Evolutionary conservation across 2,329 filamentous ascomycete genomes (phyloP).

Genomic region (Sclerotinia nivalis): DNA sequence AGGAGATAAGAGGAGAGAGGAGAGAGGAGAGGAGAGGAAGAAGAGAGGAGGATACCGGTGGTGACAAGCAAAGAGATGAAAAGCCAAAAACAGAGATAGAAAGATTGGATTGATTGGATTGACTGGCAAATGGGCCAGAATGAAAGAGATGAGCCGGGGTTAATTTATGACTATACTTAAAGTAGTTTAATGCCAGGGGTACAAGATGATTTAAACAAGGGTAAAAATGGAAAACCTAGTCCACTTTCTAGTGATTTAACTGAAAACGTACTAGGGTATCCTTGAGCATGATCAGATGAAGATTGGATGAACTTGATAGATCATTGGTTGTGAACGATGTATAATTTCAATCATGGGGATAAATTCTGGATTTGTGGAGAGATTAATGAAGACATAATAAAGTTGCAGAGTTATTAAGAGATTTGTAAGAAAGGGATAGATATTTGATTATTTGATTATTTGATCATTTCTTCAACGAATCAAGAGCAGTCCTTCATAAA

Average conservation of each 20-base stretch:
- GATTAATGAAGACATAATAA: background rate
- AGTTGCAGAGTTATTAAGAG: too few species aligned
- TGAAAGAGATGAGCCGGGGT: background rate
- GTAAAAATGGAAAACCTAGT: background rate
- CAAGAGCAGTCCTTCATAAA: too few species aligned
- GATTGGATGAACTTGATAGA: constrained; percentile 14
- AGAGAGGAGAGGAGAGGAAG: background rate
- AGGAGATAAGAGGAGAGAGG: constrained; percentile 19
- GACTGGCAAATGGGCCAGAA: constrained; percentile 9
- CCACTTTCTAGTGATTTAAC: background rate
- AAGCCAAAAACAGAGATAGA: background rate
- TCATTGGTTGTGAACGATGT: constrained; percentile 5
- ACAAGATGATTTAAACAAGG: background rate
- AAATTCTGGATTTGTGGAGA: background rate
- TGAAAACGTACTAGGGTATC: background rate
- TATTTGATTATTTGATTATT: too few species aligned
- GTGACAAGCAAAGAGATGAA: background rate
- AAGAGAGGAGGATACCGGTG: background rate
- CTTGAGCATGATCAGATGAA: background rate
- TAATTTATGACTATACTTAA: background rate
- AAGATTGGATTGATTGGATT: background rate
- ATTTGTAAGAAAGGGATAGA: too few species aligned
- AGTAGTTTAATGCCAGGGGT: constrained; percentile 20
- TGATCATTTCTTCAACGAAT: too few species aligned
- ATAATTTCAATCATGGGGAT: constrained; percentile 12